Evolutionary conservation across 768 basidiomycete species (phyloP), one percentile per base, ranked within the genome.

Genomic region (Suillus variegatus): DNA sequence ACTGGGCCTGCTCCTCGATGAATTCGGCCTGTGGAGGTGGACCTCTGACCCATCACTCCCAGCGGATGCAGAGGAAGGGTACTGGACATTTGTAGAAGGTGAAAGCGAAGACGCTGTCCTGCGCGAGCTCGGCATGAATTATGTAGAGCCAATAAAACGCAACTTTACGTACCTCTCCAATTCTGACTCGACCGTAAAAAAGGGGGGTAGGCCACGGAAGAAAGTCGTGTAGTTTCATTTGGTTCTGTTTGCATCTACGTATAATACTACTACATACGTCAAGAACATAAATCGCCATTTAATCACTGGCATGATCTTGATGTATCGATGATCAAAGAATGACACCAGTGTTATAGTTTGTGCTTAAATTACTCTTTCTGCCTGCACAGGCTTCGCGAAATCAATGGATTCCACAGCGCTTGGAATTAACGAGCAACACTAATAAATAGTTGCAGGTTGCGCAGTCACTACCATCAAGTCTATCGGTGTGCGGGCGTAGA

Each of bases 21-120:
- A 88, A 68, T 84, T 80, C 67, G 90, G 90, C 14, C 76, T 91
- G 4, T 91, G 90, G 90, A 79, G 75, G 60, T 89, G 87, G 86
- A 74, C 40, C 3, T 57, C 60, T 22, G 54, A 52, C 52, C 25
- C 52, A 28, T 56, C 38, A 46, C 22, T 49, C 25, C 36, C 46
- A 22, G 62, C 40, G 12, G 63, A 61, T 12, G 66, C 69, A 4
- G 65, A 41, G 9, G 56, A 68, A 16, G 84, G 84, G 0, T 80
- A 78, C 58, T 86, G 86, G 86, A 80, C 82, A 58, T 76, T 85
- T 38, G 65, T 85, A 14, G 75, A 77, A 32, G 78, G 80, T 6
- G 66, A 75, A 28, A 82, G 78, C 38, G 86, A 87, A 71, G 77
- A 82, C 62, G 77, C 75, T 10, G 77, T 87, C 16, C 73, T 87